A percentile compares a stretch with the other conserved stretches of the same genome.
Conservation (phyloP, 2,329 filamentous ascomycete species). For the Paraphaeosphaeria minitans region DNA sequence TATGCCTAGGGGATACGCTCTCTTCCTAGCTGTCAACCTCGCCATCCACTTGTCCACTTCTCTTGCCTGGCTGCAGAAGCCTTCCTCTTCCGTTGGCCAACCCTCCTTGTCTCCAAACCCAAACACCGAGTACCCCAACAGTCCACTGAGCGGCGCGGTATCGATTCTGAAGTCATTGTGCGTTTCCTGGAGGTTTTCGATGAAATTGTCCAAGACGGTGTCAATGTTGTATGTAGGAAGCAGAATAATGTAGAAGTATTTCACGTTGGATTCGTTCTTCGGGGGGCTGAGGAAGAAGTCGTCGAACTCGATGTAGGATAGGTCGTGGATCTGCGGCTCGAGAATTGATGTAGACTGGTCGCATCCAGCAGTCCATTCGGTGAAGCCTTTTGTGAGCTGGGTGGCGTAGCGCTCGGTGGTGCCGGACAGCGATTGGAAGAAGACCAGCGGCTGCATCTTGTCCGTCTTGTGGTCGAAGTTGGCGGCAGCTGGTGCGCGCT, state of each 20-base stretch:
- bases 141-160: constrained; percentile 74
- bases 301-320: constrained; percentile 88
- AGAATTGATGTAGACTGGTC: constrained; percentile 50
- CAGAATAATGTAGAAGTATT: constrained; percentile 82
- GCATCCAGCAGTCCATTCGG: constrained; percentile 45
- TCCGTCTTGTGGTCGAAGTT: constrained; percentile 39
- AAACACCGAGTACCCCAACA: constrained; percentile 91
- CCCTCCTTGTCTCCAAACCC: constrained; percentile 89
- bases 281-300: constrained; percentile 86
- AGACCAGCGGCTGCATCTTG: constrained; percentile 75
- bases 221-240: constrained; percentile 96
- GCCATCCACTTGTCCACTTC: constrained; percentile 96
- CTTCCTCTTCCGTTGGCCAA: constrained; percentile 88
- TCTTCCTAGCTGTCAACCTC: constrained; percentile 83
- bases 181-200: constrained; percentile 87
- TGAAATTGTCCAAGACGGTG: constrained; percentile 83
- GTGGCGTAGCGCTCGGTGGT: constrained; percentile 77
- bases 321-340: constrained; percentile 71
- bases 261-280: constrained; percentile 59
- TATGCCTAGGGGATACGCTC: constrained; percentile 87
- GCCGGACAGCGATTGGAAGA: constrained; percentile 88
- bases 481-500: constrained; percentile 21
- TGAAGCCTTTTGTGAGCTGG: constrained; percentile 63
- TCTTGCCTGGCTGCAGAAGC: constrained; percentile 90
- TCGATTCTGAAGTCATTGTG: constrained; percentile 98